Evolutionary conservation across 2,329 filamentous ascomycete species (phyloP).

Genomic region (Fusarium graminum): DNA sequence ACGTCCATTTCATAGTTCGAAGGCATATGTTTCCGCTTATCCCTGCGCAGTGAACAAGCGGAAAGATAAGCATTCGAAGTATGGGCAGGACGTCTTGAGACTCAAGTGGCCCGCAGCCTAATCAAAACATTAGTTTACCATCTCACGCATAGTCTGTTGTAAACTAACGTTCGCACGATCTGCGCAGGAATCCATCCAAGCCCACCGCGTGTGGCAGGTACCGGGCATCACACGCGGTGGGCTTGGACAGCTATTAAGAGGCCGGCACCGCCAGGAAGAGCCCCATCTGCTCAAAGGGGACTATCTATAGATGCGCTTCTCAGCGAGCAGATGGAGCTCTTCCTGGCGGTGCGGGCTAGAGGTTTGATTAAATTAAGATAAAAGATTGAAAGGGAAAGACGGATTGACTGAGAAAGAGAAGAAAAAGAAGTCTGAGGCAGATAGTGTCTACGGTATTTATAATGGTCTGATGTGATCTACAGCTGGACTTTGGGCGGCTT

Average conservation of each 20-base stretch:
- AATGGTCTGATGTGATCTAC: background rate
- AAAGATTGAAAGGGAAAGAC: background rate
- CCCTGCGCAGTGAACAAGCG: slow-evolving; percentile 1
- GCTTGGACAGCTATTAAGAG: background rate
- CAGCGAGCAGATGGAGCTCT: background rate
- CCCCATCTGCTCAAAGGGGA: background rate
- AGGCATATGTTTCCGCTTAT: background rate
- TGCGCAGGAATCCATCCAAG: background rate
- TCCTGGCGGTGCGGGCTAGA: slow-evolving; percentile 4
- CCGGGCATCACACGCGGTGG: background rate
- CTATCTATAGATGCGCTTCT: background rate
- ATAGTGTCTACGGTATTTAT: slow-evolving; percentile 8
- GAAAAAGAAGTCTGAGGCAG: accelerated
- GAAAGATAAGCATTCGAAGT: background rate
- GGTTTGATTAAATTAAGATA: background rate
- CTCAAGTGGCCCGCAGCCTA: background rate
- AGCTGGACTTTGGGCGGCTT: background rate
- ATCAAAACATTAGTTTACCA: background rate
- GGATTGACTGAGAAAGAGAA: slow-evolving; percentile 1
- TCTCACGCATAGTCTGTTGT: accelerated
- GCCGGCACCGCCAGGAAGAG: slow-evolving; percentile 10
- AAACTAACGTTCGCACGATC: slow-evolving; percentile 1
- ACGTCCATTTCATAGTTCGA: background rate
- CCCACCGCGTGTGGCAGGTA: background rate
- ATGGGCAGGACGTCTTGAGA: background rate